A percentile compares a stretch with the other conserved stretches of the same genome.
Conservation (phyloP, 2,329 filamentous ascomycete species). For the Immersiporthe knoxdaviesiana region DNA sequence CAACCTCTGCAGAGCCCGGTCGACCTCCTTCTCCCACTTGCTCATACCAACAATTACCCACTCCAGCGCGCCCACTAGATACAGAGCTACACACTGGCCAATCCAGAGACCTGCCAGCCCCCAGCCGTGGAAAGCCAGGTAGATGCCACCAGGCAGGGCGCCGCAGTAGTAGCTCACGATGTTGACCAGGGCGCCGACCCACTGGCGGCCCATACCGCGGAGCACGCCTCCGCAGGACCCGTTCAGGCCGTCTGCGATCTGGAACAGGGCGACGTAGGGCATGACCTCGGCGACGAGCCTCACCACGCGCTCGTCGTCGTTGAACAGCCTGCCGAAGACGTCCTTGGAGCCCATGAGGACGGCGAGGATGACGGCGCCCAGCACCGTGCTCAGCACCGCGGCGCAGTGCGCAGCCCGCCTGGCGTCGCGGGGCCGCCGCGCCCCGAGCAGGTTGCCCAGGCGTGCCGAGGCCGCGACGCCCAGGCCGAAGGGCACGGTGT, state of each 20-base stretch:
- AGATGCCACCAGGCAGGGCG: slow-evolving; percentile 80
- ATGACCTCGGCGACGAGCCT: slow-evolving; percentile 75
- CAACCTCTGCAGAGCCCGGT: slow-evolving; percentile 67
- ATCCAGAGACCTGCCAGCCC: slow-evolving; percentile 80
- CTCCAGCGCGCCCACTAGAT: slow-evolving; percentile 76
- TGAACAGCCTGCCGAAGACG: slow-evolving; percentile 79
- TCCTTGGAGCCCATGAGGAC: slow-evolving; percentile 72
- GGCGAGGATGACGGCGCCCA: slow-evolving; percentile 69
- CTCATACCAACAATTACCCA: slow-evolving; percentile 80
- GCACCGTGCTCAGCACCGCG: slow-evolving; percentile 70
- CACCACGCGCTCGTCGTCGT: slow-evolving; percentile 74
- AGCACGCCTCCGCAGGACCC: slow-evolving; percentile 81
- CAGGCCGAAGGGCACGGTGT: slow-evolving; percentile 83
- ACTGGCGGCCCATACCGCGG: slow-evolving; percentile 83
- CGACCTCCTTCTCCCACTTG: slow-evolving; percentile 75
- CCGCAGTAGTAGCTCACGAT: slow-evolving; percentile 82
- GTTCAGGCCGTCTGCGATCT: slow-evolving; percentile 87
- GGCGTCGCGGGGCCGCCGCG: slow-evolving; percentile 53
- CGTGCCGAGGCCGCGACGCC: slow-evolving; percentile 80
- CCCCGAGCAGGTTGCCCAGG: slow-evolving; percentile 69
- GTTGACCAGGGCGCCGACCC: slow-evolving; percentile 82
- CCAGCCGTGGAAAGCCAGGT: slow-evolving; percentile 85
- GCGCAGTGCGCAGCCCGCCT: slow-evolving; percentile 74
- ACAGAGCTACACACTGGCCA: slow-evolving; percentile 80
- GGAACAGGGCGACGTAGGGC: slow-evolving; percentile 86